Evolutionary conservation across 306 rosid species (phyloP).

Genomic region (Astragalus membranaceus): DNA sequence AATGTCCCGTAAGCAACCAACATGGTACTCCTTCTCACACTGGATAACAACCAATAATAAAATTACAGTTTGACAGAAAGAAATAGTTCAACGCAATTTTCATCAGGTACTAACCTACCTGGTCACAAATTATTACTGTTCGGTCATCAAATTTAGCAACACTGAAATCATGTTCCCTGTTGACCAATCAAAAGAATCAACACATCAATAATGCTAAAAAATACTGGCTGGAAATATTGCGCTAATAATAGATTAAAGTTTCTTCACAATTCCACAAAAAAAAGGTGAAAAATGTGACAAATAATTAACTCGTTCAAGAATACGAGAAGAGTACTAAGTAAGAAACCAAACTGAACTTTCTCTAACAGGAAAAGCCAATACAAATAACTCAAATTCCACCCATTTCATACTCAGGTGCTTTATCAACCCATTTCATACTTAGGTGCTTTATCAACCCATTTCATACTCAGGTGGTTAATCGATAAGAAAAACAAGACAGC

Average conservation of each 20-base stretch:
- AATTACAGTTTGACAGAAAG: background rate
- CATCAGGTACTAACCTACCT: constrained; percentile 47
- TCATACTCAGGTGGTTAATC: constrained; percentile 10
- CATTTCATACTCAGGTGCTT: too few species aligned
- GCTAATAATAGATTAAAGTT: background rate
- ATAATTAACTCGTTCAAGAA: background rate
- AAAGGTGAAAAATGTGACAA: background rate
- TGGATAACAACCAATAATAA: constrained; percentile 30
- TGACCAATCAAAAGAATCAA: constrained; percentile 8
- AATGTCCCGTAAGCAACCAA: constrained; percentile 80
- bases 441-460: constrained; percentile 74
- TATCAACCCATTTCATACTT: constrained; percentile 89
- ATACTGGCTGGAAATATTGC: background rate
- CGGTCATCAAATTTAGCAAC: constrained; percentile 83
- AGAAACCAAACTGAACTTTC: constrained; percentile 6
- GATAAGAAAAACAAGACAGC: background rate
- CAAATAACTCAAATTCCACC: background rate
- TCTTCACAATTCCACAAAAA: background rate
- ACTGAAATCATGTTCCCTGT: constrained; percentile 88
- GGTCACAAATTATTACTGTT: constrained; percentile 92
- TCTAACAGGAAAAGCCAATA: background rate
- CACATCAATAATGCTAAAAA: background rate
- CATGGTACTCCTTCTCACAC: constrained; percentile 99
- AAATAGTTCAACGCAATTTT: background rate
- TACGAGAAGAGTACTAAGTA: background rate